phyloP scores from a whole-genome alignment of 192 early-diverging fungal species.

The Hyaloraphidium curvatum region DNA sequence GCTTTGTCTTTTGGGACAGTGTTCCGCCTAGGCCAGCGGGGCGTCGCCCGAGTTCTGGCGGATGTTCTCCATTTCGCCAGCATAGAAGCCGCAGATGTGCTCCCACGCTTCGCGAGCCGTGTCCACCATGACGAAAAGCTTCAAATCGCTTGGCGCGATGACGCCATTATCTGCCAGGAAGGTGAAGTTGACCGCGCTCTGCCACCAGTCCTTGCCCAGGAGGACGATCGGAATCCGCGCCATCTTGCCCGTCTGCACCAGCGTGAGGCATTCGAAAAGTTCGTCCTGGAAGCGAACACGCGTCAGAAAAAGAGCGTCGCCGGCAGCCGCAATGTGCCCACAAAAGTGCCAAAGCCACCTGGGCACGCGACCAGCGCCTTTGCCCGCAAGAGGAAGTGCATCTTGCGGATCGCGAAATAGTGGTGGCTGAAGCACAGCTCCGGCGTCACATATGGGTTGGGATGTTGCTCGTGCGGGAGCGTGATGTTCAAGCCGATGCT shows the following conservation, averaged over 20 bases:
- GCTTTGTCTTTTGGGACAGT: too few relatives aligned
- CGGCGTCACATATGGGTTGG: constrained; percentile 18
- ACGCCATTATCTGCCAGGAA: constrained; percentile 10
- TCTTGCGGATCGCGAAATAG: constrained; percentile 20
- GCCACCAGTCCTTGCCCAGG: constrained; percentile 16
- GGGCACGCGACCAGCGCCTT: constrained; percentile 16
- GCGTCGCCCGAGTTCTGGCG: too few relatives aligned
- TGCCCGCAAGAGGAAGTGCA: constrained; percentile 17
- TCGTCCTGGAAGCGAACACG: constrained; percentile 9
- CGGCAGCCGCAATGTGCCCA: too few relatives aligned
- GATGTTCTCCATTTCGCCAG: too few relatives aligned
- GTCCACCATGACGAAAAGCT: constrained; percentile 10
- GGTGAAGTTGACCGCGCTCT: constrained; percentile 8
- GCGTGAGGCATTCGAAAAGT: constrained; percentile 18
- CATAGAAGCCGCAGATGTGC: not conserved
- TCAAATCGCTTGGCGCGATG: constrained; percentile 9
- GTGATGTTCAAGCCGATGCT: constrained; percentile 17
- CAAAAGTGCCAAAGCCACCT: constrained; percentile 9
- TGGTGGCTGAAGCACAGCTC: constrained; percentile 18
- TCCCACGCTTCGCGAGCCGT: constrained; percentile 12
- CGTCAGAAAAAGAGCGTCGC: too few relatives aligned
- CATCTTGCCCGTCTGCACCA: constrained; percentile 20
- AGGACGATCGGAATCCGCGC: constrained; percentile 13
- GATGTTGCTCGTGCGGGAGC: constrained; percentile 15
- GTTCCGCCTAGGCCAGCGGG: too few relatives aligned